Conservation (phyloP, 2,329 filamentous ascomycete genomes). For the Monosporascus sp. region DNA sequence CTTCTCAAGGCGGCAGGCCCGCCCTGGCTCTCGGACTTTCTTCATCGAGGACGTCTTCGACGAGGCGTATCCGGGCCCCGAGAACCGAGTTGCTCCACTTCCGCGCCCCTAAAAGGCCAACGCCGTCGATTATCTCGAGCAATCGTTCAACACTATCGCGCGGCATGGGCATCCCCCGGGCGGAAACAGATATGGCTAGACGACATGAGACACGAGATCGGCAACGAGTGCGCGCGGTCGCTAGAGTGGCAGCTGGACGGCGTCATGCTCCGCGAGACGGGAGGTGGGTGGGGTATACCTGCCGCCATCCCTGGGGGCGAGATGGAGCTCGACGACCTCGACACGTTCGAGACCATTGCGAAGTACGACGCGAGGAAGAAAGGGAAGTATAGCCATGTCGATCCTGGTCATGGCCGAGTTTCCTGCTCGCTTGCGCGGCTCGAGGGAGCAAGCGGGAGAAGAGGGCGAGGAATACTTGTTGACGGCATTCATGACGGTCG, state of each 20-base stretch:
- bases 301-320: conserved; percentile 22
- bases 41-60: conserved; percentile 26
- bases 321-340: conserved; percentile 16
- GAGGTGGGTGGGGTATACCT: conserved; percentile 31
- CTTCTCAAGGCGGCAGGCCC: conserved; percentile 24
- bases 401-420: conserved; percentile 26
- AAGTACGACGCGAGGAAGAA: conserved; percentile 16
- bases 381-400: conserved; percentile 16
- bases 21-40: conserved; percentile 30
- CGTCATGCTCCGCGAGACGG: conserved; percentile 21
- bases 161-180: conserved; percentile 16
- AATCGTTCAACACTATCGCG: conserved; percentile 22
- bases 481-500: conserved; percentile 29
- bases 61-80: conserved; percentile 21
- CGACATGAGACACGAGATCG: conserved; percentile 11
- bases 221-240: conserved; percentile 11
- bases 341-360: conserved; percentile 19
- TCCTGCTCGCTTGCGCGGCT: conserved; percentile 19
- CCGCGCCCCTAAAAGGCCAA: neutral
- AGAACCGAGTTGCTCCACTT: conserved; percentile 4
- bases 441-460: conserved; percentile 16
- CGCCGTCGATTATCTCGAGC: conserved; percentile 7
- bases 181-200: conserved; percentile 16
- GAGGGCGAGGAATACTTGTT: conserved; percentile 27
- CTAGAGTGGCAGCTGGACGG: conserved; percentile 28